Evolutionary conservation across 257 asterid species (phyloP), one percentile per base, ranked within the genome.

Genomic region (Primulina tabacum): DNA sequence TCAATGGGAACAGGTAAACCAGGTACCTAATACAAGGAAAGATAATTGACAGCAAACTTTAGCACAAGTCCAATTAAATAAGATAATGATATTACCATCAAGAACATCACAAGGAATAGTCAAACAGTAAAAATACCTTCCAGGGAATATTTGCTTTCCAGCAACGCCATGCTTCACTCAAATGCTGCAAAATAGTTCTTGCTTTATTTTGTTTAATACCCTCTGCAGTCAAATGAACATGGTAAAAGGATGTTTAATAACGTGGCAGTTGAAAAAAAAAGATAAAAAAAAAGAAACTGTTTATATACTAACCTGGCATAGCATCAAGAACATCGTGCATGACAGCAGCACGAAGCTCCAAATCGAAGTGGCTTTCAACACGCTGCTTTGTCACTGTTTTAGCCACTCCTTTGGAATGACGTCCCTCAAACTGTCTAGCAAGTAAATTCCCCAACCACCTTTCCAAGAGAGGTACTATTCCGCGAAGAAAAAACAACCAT

Each of bases 261-360:
- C 2, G n/a, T 5, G 11, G 55, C n/a, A 11, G 50, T 14, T 24
- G 40, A 52, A 38, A 6, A 33, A 34, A 40, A 57, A 11, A 24
- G 26, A 24, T 24, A 64, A 21, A 11, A n/a, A 57, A 61, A 75
- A 12, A 20, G 1, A 67, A 53, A 67, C 8, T 12, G 53, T 35
- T 5, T 29, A 32, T 58, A 63, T 33, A 67, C 74, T 78, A 55
- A 75, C 96, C 96, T 84, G 99, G 99, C 99, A 94, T 94, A 24
- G 97, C 99, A 83, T 94, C 99, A 70, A 94, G 96, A 58, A 94
- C 97, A 75, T 94, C 99, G 79, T 94, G 99, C 99, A 94, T 94
- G 47, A 91, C 99, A 72, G 99, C 99, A 82, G 99, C 99, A 70
- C 99, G 97, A 75, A 94, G 99, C 87, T 94, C 99, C 78, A 94